Conservation (phyloP, 2,329 filamentous ascomycete genomes). For the Beauveria asiatica region DNA sequence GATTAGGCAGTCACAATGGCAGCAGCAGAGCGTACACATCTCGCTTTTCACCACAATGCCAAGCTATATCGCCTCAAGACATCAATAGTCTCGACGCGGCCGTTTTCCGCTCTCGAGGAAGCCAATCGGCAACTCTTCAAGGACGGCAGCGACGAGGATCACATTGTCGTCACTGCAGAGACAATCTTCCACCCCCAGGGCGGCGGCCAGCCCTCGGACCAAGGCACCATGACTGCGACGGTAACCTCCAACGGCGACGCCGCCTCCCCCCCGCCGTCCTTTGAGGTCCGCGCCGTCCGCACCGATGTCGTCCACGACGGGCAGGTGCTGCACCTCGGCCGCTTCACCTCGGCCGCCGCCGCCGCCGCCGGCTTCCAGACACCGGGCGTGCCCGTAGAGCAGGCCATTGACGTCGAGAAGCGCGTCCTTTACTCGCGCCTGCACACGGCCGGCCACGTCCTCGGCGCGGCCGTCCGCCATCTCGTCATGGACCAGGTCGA, state of each 20-base stretch:
- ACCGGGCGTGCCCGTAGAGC: slow-evolving; percentile 37
- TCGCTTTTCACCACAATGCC: slow-evolving; percentile 36
- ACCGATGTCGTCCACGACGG: slow-evolving; percentile 40
- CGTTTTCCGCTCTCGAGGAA: slow-evolving; percentile 41
- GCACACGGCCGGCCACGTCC: slow-evolving; percentile 66
- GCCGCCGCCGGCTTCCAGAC: slow-evolving; percentile 23
- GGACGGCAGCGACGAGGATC: slow-evolving; percentile 38
- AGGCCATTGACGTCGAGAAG: slow-evolving; percentile 52
- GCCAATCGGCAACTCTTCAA: slow-evolving; percentile 51
- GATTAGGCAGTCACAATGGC: slow-evolving; percentile 6
- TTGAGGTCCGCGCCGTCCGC: slow-evolving; percentile 50
- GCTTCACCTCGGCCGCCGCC: slow-evolving; percentile 30
- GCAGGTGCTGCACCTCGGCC: slow-evolving; percentile 58
- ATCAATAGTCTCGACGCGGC: slow-evolving; percentile 36
- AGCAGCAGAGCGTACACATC: slow-evolving; percentile 27
- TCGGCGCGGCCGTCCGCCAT: slow-evolving; percentile 57
- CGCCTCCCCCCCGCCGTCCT: slow-evolving; percentile 20
- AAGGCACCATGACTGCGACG: slow-evolving; percentile 42
- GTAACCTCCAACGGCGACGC: slow-evolving; percentile 13
- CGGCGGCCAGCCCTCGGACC: slow-evolving; percentile 64
- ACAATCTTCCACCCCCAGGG: slow-evolving; percentile 74
- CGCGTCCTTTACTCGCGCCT: slow-evolving; percentile 56
- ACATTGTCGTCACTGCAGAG: slow-evolving; percentile 50
- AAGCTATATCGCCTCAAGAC: slow-evolving; percentile 36
- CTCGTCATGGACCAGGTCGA: slow-evolving; percentile 43